Base-by-base conservation (phyloP, 805 yeast species). In the Candida gorgasii region DNA sequence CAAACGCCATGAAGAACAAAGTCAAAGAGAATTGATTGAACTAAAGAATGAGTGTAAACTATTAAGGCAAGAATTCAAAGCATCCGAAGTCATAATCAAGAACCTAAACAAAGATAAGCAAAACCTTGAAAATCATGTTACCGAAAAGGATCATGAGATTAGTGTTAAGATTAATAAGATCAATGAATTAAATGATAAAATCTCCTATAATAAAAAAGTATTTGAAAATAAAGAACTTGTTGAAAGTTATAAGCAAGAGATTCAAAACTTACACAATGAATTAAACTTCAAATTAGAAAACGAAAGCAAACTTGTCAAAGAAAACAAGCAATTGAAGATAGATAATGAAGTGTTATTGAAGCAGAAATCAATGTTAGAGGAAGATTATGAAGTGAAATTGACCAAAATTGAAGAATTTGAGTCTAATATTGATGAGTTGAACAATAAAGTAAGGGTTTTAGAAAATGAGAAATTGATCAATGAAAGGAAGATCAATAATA, bases 251-350 rank as follows among this genome's bases (percentile, higher is more conserved):
- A 76, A 70, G 36, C 68, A 65, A 23, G 86, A 86, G 51, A 65
- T 84, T 38, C 72, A 76, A 40, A 65, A 68, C 38, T 57, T 86
- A 44, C 78, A 75, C 48, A 69, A 69, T 26, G 81, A 80, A 36
- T 56, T 87, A 28, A 69, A 73, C 27, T 66, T 69, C 42, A 74
- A 78, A 48, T 67, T 81, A 63, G 80, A 81, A 51, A 72, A 70
- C 28, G 95, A 88, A 58, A 80, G 88, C 1, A 79, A 76, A 22
- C 59, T 84, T 42, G 78, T 82, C 45, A 84, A 82, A 50, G 82
- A 77, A 35, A 67, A 82, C 49, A 83, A 86, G 40, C 78, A 78
- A 28, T 62, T 84, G 19, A 77, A 74, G 32, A 74, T 81, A 48
- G 84, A 82, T 46, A 62, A 80, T 34, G 88, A 82, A 46, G 75